Evolutionary conservation across 331 rosid species (phyloP).

Genomic region (Malus hybrid): DNA sequence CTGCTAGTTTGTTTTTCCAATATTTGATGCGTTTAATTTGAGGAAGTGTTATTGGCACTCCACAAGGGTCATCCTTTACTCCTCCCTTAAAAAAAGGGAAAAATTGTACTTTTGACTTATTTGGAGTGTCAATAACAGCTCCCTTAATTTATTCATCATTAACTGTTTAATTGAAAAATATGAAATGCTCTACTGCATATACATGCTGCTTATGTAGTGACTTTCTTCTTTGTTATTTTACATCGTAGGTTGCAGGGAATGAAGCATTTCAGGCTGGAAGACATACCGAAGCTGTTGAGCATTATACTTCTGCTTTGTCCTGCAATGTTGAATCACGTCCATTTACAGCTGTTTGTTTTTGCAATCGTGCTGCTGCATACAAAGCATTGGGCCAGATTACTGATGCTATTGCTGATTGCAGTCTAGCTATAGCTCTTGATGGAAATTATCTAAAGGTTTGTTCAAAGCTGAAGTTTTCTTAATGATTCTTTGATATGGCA

Average conservation of each 20-base stretch:
- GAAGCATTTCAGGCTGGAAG: conserved; percentile 92
- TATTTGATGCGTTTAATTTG: not conserved
- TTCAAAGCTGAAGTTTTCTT: conserved; percentile 16
- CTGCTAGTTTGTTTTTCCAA: not conserved
- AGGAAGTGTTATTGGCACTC: not conserved
- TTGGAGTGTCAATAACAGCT: not conserved
- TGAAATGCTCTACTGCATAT: not conserved
- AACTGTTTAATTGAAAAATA: not conserved
- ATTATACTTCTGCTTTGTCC: conserved; percentile 70
- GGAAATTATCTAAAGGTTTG: conserved; percentile 77
- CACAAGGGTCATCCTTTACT: not conserved
- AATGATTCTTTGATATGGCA: not conserved
- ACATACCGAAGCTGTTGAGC: conserved; percentile 78
- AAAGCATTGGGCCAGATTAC: conserved; percentile 83
- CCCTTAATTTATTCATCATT: not conserved
- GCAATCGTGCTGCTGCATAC: conserved; percentile 96
- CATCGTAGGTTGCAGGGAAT: conserved; percentile 81
- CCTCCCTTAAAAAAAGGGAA: not conserved
- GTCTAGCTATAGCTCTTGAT: conserved; percentile 95
- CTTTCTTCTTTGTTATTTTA: conserved; percentile 6
- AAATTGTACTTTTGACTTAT: too few species aligned
- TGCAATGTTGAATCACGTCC: conserved; percentile 80
- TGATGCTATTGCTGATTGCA: conserved; percentile 94
- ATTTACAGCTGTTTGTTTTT: conserved; percentile 83
- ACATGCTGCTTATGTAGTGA: conserved; percentile 4